A percentile compares a stretch with the other conserved stretches of the same genome.
Evolutionary conservation across 2,329 filamentous ascomycete genomes (phyloP).

Genomic region (Xenoacremonium recifei): DNA sequence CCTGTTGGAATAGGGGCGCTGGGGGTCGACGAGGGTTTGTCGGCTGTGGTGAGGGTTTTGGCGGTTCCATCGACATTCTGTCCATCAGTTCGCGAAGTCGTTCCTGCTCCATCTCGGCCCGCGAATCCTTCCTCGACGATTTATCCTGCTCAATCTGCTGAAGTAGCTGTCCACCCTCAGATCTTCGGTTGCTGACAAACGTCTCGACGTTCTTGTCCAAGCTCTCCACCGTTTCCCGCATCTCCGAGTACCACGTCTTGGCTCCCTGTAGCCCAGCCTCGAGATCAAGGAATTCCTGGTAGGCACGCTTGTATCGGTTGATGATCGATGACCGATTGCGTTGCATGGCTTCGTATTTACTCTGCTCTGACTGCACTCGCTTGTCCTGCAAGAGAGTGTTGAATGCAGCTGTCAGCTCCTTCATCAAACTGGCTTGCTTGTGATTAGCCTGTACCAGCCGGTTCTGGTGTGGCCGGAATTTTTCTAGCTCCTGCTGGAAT

Average conservation of each 20-base stretch:
- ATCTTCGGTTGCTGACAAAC: conserved; percentile 91
- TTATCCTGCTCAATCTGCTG: conserved; percentile 82
- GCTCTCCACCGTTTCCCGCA: conserved; percentile 91
- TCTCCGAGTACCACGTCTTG: conserved; percentile 91
- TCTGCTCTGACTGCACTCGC: conserved; percentile 88
- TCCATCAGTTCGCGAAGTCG: conserved; percentile 90
- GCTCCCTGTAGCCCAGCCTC: conserved; percentile 83
- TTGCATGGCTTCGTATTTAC: conserved; percentile 87
- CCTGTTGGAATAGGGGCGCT: conserved; percentile 50
- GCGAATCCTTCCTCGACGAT: conserved; percentile 54
- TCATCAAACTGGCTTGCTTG: conserved; percentile 91
- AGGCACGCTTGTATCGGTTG: conserved; percentile 84
- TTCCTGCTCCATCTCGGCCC: conserved; percentile 83
- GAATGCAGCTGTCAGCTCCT: conserved; percentile 86
- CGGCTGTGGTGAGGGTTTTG: conserved; percentile 33
- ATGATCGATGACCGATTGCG: conserved; percentile 79
- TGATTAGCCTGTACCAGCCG: conserved; percentile 90
- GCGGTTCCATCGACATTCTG: conserved; percentile 82
- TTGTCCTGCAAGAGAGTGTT: conserved; percentile 90
- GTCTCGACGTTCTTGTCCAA: conserved; percentile 94
- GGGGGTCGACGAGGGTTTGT: conserved; percentile 28
- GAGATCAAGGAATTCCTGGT: conserved; percentile 89
- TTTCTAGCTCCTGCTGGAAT: conserved; percentile 95
- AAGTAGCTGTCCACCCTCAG: conserved; percentile 87
- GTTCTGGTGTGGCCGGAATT: conserved; percentile 91